phyloP scores from a whole-genome alignment of 179 eudicot genomes.

The Vitellaria paradoxa region DNA sequence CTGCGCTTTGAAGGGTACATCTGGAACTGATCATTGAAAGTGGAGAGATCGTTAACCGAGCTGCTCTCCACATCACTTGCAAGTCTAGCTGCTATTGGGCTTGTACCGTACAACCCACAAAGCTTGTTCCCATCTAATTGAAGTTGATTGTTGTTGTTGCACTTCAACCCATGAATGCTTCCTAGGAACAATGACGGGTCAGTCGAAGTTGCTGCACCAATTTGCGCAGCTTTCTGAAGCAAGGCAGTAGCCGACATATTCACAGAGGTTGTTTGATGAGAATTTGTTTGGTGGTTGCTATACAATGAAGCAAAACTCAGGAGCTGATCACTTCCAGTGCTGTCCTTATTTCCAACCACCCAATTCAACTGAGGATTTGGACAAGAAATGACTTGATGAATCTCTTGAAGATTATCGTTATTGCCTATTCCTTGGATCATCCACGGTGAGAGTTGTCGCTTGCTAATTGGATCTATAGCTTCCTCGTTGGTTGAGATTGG shows the following conservation, averaged over 20 bases:
- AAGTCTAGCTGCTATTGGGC: conserved; percentile 29
- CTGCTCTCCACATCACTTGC: conserved; percentile 38
- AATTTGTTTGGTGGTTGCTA: conserved; percentile 43
- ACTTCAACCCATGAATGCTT: conserved; percentile 29
- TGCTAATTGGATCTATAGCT: conserved; percentile 11
- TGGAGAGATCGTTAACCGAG: conserved; percentile 38
- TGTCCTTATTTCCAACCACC: conserved; percentile 38
- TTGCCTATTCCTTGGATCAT: conserved; percentile 2
- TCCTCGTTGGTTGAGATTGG: conserved; percentile 23
- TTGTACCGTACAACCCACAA: conserved; percentile 43
- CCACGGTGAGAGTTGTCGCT: conserved; percentile 30
- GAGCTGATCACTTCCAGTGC: neutral
- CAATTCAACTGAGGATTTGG: conserved; percentile 41
- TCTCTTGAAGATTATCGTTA: conserved; percentile 25
- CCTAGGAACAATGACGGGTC: conserved; percentile 40
- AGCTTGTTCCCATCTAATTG: conserved; percentile 37
- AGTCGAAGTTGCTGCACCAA: conserved; percentile 55
- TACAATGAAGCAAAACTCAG: conserved; percentile 44
- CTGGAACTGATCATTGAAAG: conserved; percentile 25
- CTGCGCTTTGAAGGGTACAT: conserved; percentile 52
- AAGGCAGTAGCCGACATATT: conserved; percentile 87
- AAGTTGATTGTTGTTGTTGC: conserved; percentile 17
- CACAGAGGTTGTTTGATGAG: conserved; percentile 26
- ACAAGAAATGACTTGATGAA: conserved; percentile 18
- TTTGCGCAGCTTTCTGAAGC: conserved; percentile 81